These are phyloP conservation scores for Carex cristatella DNA, from an alignment of 176 grass and related monocot species.

Conservation along the genomic window DNA sequence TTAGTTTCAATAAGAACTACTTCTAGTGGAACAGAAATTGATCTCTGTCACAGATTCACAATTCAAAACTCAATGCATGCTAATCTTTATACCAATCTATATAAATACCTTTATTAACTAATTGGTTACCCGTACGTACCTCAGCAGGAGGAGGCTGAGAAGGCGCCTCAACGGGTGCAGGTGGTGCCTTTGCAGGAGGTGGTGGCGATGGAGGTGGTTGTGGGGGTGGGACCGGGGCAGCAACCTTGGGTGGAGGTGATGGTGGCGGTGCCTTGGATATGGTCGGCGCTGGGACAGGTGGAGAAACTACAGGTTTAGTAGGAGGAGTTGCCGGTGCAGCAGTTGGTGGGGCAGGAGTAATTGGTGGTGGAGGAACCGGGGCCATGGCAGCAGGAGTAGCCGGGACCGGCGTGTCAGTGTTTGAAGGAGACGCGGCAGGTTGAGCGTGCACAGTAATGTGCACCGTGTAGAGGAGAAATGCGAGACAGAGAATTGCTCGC, in stretches of 20 bases:
- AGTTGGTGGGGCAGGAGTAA: neutral
- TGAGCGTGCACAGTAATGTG: neutral
- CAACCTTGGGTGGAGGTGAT: neutral
- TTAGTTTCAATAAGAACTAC: neutral
- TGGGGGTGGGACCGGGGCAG: neutral
- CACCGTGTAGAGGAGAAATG: neutral
- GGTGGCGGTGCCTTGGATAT: neutral
- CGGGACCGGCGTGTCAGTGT: neutral
- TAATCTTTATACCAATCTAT: neutral
- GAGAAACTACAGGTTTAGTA: neutral
- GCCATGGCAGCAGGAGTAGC: neutral
- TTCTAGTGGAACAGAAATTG: neutral
- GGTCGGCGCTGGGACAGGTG: neutral
- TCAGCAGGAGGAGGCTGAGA: neutral
- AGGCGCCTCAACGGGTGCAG: neutral
- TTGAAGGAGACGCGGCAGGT: conserved; percentile 14
- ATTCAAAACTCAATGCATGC: neutral
- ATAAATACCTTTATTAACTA: neutral
- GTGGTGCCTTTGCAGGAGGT: neutral
- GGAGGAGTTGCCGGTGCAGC: neutral
- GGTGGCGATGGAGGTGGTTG: neutral
- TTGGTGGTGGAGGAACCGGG: neutral
- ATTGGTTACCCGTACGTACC: neutral
- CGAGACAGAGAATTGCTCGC: conserved; percentile 1
- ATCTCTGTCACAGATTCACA: too few relatives aligned